phyloP scores from a whole-genome alignment of 345 rosid species.

The Eutrema japonicum region DNA sequence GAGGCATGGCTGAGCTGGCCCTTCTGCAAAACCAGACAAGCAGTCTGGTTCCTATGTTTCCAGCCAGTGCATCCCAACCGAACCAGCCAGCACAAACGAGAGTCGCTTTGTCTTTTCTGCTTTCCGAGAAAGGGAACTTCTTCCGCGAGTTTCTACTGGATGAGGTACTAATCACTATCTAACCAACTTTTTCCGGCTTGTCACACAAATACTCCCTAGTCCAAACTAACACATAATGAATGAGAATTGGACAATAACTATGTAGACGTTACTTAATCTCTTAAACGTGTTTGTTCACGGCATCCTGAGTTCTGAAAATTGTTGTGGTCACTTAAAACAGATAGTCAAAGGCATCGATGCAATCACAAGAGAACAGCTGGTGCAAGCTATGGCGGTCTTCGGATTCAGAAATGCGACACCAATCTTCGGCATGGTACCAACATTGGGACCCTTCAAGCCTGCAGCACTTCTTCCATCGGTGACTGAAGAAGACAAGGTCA shows the following conservation, averaged over 20 bases:
- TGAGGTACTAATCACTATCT: conserved; percentile 61
- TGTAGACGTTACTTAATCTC: conserved; percentile 1
- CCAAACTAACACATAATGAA: not conserved
- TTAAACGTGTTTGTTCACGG: not conserved
- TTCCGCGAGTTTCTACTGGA: conserved; percentile 95
- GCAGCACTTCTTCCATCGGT: conserved; percentile 77
- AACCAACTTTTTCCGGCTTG: not conserved
- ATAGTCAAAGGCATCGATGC: conserved; percentile 97
- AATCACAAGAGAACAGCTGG: conserved; percentile 85
- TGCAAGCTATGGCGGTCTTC: conserved; percentile 66
- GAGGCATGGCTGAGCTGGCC: conserved; percentile 93
- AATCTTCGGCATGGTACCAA: conserved; percentile 79
- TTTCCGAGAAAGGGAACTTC: conserved; percentile 86
- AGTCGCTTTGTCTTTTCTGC: conserved; percentile 85
- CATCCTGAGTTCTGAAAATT: not conserved
- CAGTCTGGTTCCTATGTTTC: conserved; percentile 48
- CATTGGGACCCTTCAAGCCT: conserved; percentile 76
- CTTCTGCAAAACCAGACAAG: conserved; percentile 54
- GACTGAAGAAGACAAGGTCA: conserved; percentile 79
- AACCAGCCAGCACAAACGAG: conserved; percentile 75
- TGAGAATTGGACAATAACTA: not conserved
- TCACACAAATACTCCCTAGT: not conserved
- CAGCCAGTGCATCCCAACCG: conserved; percentile 49
- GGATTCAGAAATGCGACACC: conserved; percentile 68
- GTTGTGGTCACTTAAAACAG: conserved; percentile 46